Evolutionary conservation across 768 basidiomycete genomes (phyloP), one percentile per base, ranked within the genome.

Genomic region (Pleurotus eryngii): DNA sequence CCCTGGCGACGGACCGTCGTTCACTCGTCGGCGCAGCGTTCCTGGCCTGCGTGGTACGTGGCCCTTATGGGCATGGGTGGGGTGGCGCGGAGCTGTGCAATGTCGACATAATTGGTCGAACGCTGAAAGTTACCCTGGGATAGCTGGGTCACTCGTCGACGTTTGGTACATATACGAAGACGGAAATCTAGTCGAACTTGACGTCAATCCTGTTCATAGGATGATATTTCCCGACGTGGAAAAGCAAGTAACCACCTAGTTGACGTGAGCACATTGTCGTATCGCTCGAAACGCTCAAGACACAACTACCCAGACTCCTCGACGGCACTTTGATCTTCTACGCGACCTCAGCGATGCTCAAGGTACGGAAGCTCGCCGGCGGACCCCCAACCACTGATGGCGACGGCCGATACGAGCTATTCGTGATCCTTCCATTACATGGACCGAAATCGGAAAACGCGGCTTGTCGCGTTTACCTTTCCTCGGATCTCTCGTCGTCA

Each of bases 21-120:
- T 35, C 27, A 30, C 30, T 8, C 49, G 27, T 22, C 49, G 49
- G 11, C n/a, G 17, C 30, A 35, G 30, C 35, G 37, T 51, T 18
- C 49, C 49, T 4, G 30, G 20, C 5, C 42, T 45, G 8, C 14
- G 22, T 4, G 15, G 15, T n/a, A 37, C 51, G 15, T 54, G 51
- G 51, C 39, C 51, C 2, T 54, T 39, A 3, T 54, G 51, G 51
- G 39, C 51, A 1, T 54, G 51, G 51, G 51, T 39, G 14, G 51
- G 51, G 9, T 54, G 51, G 51, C n/a, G 51, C 22, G 51, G 49
- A 5, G 49, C 27, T 9, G 49, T 38, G 5, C 49, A 50, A 8
- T 54, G 43, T n/a, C 18, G 26, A 11, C n/a, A 54, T 11, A 18
- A 1, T 8, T 54, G 51, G 51, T n/a, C 37, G n/a, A 14, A 14